Percentiles rank a stretch among this genome's conserved stretches.
Conservation (phyloP, 2,329 filamentous ascomycete species). For the Cercospora sp. region DNA sequence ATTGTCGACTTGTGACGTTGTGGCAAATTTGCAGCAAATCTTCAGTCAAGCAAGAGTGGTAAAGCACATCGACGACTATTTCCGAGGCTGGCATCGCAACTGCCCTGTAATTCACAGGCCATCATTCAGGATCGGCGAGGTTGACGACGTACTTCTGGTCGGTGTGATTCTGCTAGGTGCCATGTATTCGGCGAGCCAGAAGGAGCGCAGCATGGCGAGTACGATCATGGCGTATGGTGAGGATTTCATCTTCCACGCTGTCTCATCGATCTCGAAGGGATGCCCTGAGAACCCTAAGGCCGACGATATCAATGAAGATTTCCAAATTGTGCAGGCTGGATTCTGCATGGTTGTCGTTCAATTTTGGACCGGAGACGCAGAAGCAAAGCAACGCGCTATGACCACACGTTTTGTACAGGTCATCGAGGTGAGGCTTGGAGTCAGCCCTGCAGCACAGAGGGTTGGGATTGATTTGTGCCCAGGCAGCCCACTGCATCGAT, state of each 20-base stretch:
- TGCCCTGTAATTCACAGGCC: slow-evolving; percentile 11
- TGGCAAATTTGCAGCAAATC: slow-evolving; percentile 8
- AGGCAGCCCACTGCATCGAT: slow-evolving; percentile 3
- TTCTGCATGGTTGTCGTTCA: slow-evolving; percentile 14
- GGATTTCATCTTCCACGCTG: slow-evolving; percentile 10
- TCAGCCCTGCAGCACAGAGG: not conserved
- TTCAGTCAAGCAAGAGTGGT: slow-evolving; percentile 1
- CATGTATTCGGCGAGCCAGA: slow-evolving; percentile 16
- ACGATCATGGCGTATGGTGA: slow-evolving; percentile 13
- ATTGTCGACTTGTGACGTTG: not conserved
- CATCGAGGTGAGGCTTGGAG: slow-evolving; percentile 2
- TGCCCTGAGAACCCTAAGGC: not conserved
- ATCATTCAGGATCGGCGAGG: slow-evolving; percentile 3
- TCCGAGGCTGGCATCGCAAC: slow-evolving; percentile 17
- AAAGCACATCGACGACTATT: slow-evolving; percentile 12
- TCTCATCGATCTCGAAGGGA: not conserved
- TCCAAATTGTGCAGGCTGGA: slow-evolving; percentile 12
- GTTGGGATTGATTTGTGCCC: not conserved
- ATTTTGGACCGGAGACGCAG: slow-evolving; percentile 13
- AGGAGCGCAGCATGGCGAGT: slow-evolving; percentile 13
- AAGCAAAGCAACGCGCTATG: slow-evolving; percentile 9
- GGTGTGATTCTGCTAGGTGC: slow-evolving; percentile 13
- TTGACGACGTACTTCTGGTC: slow-evolving; percentile 4
- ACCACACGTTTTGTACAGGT: slow-evolving; percentile 7
- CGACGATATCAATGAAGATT: not conserved